Conservation (phyloP, 345 rosid species). For the Camelina hispida region DNA sequence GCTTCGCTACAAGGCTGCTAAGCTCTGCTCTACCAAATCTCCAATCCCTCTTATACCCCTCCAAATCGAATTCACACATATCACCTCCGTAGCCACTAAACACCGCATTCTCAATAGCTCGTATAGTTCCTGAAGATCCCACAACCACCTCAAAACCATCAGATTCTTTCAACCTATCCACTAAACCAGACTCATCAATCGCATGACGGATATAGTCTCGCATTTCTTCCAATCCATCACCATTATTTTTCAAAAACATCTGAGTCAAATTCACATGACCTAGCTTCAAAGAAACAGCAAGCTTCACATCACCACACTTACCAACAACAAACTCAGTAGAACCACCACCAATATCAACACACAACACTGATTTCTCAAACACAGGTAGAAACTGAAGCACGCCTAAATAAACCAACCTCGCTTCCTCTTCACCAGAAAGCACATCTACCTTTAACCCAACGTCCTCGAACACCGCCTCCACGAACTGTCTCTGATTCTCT, state of each 20-base stretch:
- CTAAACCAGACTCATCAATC: constrained; percentile 54
- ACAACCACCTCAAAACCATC: constrained; percentile 64
- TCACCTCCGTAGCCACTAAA: constrained; percentile 51
- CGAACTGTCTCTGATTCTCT: constrained; percentile 48
- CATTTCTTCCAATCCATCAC: constrained; percentile 42
- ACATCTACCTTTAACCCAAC: constrained; percentile 54
- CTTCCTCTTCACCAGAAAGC: constrained; percentile 71
- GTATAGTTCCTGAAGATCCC: constrained; percentile 72
- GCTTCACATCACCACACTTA: constrained; percentile 52
- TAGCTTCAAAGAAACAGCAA: constrained; percentile 56
- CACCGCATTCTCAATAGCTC: constrained; percentile 68
- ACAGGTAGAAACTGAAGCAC: constrained; percentile 68
- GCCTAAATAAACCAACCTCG: constrained; percentile 60
- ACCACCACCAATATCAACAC: constrained; percentile 76
- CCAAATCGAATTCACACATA: constrained; percentile 31
- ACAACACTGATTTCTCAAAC: constrained; percentile 54
- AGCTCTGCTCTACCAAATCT: constrained; percentile 56
- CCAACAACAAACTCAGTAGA: constrained; percentile 76
- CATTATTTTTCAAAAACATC: constrained; percentile 40
- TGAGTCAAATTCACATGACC: constrained; percentile 73
- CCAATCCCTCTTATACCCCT: constrained; percentile 63
- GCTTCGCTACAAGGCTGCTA: constrained; percentile 51
- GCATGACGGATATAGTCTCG: constrained; percentile 51
- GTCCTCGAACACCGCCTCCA: constrained; percentile 43
- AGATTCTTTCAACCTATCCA: constrained; percentile 49